Evolutionary conservation across 1,139 yeast species (phyloP).

Genomic region (Nadsonia commutata): DNA sequence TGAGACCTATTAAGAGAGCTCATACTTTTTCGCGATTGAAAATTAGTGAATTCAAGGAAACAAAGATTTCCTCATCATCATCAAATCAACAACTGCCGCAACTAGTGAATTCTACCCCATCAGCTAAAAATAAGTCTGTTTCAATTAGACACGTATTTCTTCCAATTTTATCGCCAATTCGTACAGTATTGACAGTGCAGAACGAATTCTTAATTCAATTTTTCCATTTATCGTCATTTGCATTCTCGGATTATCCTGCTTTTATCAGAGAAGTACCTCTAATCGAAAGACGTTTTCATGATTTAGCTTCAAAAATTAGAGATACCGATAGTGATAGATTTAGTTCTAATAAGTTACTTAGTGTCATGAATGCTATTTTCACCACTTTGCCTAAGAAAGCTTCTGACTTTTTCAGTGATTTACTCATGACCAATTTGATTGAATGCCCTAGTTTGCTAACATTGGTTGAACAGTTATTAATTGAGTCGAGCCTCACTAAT

Average conservation of each 20-base stretch:
- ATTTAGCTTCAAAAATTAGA: slow-evolving; percentile 14
- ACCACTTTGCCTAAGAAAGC: slow-evolving; percentile 36
- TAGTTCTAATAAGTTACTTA: slow-evolving; percentile 39
- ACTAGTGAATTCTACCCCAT: background rate
- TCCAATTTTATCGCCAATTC: slow-evolving; percentile 21
- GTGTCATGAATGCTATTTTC: slow-evolving; percentile 40
- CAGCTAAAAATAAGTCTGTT: slow-evolving; percentile 2
- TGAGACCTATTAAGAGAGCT: slow-evolving; percentile 18
- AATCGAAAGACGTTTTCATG: slow-evolving; percentile 15
- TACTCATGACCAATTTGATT: slow-evolving; percentile 25
- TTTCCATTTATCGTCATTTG: slow-evolving; percentile 49
- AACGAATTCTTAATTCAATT: slow-evolving; percentile 52
- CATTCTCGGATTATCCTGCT: slow-evolving; percentile 32
- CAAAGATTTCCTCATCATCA: background rate
- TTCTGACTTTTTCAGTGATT: slow-evolving; percentile 22
- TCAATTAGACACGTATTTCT: slow-evolving; percentile 7
- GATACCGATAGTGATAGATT: slow-evolving; percentile 39
- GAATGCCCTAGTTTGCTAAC: slow-evolving; percentile 31
- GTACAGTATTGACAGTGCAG: slow-evolving; percentile 35
- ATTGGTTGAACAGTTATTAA: slow-evolving; percentile 26
- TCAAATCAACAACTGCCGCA: background rate
- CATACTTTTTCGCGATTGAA: slow-evolving; percentile 18
- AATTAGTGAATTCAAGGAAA: background rate
- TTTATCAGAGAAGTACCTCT: slow-evolving; percentile 31
- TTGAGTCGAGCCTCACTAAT: slow-evolving; percentile 33